Evolutionary conservation across 2,329 filamentous ascomycete species (phyloP), one percentile per base, ranked within the genome.

Genomic region (Elsinoe necatrix): DNA sequence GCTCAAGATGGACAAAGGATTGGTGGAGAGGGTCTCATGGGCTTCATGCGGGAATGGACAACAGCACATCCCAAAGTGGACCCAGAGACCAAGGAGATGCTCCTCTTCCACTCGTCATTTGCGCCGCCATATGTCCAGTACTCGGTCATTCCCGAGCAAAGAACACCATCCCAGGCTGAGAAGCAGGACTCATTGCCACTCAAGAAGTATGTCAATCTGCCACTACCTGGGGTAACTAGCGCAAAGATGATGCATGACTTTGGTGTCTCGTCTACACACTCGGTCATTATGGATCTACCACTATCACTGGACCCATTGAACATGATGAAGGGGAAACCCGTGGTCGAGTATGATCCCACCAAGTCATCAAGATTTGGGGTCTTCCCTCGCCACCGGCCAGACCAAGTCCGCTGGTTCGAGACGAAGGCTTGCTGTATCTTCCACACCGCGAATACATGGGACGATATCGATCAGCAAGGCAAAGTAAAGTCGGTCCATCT

Each of bases 161-260:
- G 4, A 61, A 65, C 35, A 27, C 63, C 65, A 0, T 57, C 64
- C 0, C 65, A 63, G 2, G 62, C 67, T 21, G 55, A 60, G 1
- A 62, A 61, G 4, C 57, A 42, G 4, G 18, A 31, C 34, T 25
- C 27, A 63, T 11, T 58, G 59, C 16, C 37, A 66, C 20, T 34
- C 11, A 59, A 59, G 31, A 68, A 63, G 51, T 62, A 73, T 48
- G 70, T 85, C 57, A 81, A 81, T 60, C 69, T 74, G 5, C 72
- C 82, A 0, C 75, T 88, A 0, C 78, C 82, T 0, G 83, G 84
- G 0, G 74, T 87, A 23, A 72, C 73, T 3, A 79, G 79, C 1
- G 80, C 83, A 1, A 86, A 84, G 65, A 84, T 88, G 78, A 88
- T 88, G 83, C 85, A 88, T 64, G 85, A 88, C 66, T 88, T 87